Conservation (phyloP, 2,329 filamentous ascomycete species). For the Aureobasidium vineae region DNA sequence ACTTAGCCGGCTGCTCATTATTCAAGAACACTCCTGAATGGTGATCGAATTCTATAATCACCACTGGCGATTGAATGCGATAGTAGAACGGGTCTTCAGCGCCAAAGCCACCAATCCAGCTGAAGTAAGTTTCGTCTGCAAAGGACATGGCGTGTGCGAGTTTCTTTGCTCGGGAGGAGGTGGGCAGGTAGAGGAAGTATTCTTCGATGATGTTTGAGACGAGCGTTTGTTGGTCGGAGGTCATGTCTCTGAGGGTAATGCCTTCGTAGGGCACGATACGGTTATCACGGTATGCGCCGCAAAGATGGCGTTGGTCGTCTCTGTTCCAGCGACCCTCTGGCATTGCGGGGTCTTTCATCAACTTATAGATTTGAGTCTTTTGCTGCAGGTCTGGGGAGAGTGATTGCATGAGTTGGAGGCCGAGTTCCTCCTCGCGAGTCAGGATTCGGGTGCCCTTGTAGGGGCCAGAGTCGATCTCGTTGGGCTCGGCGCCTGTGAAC, state of each 20-base stretch:
- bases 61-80: conserved; percentile 71
- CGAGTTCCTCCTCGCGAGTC: conserved; percentile 61
- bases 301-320: conserved; percentile 74
- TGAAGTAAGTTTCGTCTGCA: conserved; percentile 72
- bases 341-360: conserved; percentile 65
- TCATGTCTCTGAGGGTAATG: conserved; percentile 54
- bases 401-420: conserved; percentile 68
- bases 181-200: conserved; percentile 68
- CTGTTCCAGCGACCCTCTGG: conserved; percentile 70
- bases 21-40: conserved; percentile 75
- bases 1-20: conserved; percentile 71
- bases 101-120: conserved; percentile 71
- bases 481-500: conserved; percentile 79
- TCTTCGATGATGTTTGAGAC: conserved; percentile 59
- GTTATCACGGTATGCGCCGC: conserved; percentile 77
- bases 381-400: conserved; percentile 50
- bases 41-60: conserved; percentile 75
- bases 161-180: conserved; percentile 53
- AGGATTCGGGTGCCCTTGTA: conserved; percentile 65
- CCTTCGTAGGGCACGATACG: conserved; percentile 71
- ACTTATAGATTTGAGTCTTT: conserved; percentile 57
- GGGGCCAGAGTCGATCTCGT: conserved; percentile 65
- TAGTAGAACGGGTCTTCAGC: conserved; percentile 73
- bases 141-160: conserved; percentile 55
- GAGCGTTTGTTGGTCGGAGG: conserved; percentile 50